Conservation (phyloP, 2,329 filamentous ascomycete species). For the Neodidymelliopsis sp. region DNA sequence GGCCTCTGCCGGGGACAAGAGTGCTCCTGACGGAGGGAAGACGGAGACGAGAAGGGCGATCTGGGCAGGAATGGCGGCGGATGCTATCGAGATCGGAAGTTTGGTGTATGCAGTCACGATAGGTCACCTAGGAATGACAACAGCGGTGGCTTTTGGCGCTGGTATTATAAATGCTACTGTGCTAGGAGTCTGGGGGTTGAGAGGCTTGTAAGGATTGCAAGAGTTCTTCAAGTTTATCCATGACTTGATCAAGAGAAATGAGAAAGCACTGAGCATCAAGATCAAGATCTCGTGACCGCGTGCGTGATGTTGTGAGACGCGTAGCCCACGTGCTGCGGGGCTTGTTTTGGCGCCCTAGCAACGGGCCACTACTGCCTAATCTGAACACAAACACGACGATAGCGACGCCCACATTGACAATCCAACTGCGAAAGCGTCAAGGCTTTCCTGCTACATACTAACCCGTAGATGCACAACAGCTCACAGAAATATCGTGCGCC, state of each 20-base stretch:
- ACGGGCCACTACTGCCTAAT: slow-evolving; percentile 12
- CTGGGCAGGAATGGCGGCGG: slow-evolving; percentile 29
- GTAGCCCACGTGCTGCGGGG: slow-evolving; percentile 12
- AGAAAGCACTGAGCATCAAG: background rate
- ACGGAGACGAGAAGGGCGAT: slow-evolving; percentile 34
- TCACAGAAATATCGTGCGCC: slow-evolving; percentile 41
- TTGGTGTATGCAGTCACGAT: slow-evolving; percentile 28
- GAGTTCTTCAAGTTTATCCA: too few relatives aligned
- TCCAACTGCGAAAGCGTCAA: background rate
- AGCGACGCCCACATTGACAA: slow-evolving; percentile 1
- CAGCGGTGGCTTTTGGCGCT: slow-evolving; percentile 28
- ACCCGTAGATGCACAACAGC: slow-evolving; percentile 33
- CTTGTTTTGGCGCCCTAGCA: slow-evolving; percentile 14
- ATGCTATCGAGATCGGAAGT: slow-evolving; percentile 31
- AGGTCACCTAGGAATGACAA: slow-evolving; percentile 26
- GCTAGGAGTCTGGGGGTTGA: slow-evolving; percentile 27
- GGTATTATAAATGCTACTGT: slow-evolving; percentile 22
- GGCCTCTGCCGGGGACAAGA: slow-evolving; percentile 31
- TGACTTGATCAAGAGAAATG: too few relatives aligned
- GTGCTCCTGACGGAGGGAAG: slow-evolving; percentile 14
- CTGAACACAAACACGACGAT: slow-evolving; percentile 22
- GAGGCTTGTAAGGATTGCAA: slow-evolving; percentile 16
- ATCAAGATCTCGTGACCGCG: slow-evolving; percentile 19
- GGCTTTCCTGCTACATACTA: background rate
- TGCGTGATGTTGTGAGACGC: slow-evolving; percentile 14